These are phyloP conservation scores for Diutina sp. DNA, from an alignment of 1,139 yeast genomes.

Conservation along the genomic window DNA sequence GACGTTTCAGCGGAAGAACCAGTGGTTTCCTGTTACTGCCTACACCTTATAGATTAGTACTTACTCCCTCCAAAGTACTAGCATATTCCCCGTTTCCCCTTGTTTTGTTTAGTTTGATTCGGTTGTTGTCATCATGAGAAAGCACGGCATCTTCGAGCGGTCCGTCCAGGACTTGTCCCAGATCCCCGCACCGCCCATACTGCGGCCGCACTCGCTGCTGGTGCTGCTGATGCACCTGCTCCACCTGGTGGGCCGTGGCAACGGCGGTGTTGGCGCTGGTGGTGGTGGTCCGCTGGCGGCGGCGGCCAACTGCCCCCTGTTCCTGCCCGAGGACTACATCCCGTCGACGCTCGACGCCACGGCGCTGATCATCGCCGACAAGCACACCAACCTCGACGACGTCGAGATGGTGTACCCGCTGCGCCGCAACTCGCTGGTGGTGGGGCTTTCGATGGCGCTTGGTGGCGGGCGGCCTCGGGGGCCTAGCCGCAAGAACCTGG, in stretches of 20 bases:
- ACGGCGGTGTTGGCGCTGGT: neutral
- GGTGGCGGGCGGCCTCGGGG: slow-evolving; percentile 28
- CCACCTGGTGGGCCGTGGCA: slow-evolving; percentile 8
- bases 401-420: slow-evolving; percentile 56
- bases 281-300: slow-evolving; percentile 7
- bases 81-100: neutral
- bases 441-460: slow-evolving; percentile 48
- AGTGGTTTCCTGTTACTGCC: neutral
- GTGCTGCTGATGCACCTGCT: slow-evolving; percentile 4
- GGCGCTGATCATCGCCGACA: slow-evolving; percentile 46
- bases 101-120: neutral
- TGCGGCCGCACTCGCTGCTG: slow-evolving; percentile 4
- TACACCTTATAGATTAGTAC: neutral
- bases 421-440: slow-evolving; percentile 50
- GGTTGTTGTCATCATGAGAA: neutral
- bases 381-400: slow-evolving; percentile 45
- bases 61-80: neutral
- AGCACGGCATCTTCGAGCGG: slow-evolving; percentile 38
- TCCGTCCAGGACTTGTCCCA: slow-evolving; percentile 37
- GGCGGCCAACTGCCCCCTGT: slow-evolving; percentile 4
- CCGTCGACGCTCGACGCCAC: slow-evolving; percentile 82
- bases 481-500: slow-evolving; percentile 30
- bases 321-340: slow-evolving; percentile 43
- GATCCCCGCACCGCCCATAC: slow-evolving; percentile 3
- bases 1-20: neutral